phyloP scores from a whole-genome alignment of 495 filamentous ascomycete genomes.

The Talaromyces trachyspermus region DNA sequence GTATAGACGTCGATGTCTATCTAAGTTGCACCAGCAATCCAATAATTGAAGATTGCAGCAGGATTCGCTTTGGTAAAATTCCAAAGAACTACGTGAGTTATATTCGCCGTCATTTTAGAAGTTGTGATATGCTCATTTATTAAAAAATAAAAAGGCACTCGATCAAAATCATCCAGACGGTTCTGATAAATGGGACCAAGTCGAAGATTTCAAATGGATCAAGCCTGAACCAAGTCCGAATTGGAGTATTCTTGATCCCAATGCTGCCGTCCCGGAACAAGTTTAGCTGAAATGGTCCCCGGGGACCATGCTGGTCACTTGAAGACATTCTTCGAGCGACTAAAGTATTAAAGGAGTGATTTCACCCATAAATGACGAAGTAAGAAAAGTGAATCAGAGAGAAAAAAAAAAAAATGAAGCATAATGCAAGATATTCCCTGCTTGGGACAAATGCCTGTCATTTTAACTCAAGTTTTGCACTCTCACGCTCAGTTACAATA shows the following conservation, averaged over 20 bases:
- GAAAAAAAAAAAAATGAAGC: neutral
- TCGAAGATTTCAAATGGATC: slow-evolving; percentile 98
- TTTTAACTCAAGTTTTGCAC: too few species aligned
- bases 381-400: neutral
- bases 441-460: too few species aligned
- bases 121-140: too few species aligned
- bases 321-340: slow-evolving; percentile 61
- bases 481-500: too few species aligned
- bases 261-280: slow-evolving; percentile 51
- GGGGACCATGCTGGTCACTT: slow-evolving; percentile 54
- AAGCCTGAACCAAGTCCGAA: slow-evolving; percentile 81
- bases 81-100: slow-evolving; percentile 59
- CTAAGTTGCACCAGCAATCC: slow-evolving; percentile 74
- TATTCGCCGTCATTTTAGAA: too few species aligned
- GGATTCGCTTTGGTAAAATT: slow-evolving; percentile 70
- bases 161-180: slow-evolving; percentile 29
- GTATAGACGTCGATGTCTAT: slow-evolving; percentile 71
- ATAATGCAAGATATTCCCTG: too few species aligned
- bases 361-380: too few species aligned
- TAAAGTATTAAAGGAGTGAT: slow-evolving; percentile 33
- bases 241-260: slow-evolving; percentile 63
- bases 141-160: too few species aligned
- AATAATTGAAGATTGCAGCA: slow-evolving; percentile 84
- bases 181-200: slow-evolving; percentile 72
- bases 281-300: slow-evolving; percentile 63